Evolutionary conservation across 148 eudicot species (phyloP), one percentile per base, ranked within the genome.

Genomic region (Amaranthus hypochondriacus): DNA sequence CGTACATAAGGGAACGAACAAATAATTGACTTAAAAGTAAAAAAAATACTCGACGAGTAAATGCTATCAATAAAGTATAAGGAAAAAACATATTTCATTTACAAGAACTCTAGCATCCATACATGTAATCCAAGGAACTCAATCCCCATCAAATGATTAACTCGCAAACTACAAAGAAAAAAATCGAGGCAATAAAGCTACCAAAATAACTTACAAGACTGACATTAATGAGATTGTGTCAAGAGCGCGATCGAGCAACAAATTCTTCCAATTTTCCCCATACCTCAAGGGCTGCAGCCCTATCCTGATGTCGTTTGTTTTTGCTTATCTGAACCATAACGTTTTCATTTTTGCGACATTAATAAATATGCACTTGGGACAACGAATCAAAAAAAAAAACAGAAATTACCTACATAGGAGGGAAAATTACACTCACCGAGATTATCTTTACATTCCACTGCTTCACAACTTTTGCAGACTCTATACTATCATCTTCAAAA

Each of bases 371-470:
- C 53, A 59, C n/a, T 48, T 6, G 42, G 6, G 54, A 63, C 47
- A 39, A 8, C 3, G 4, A 55, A 28, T 54, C 2, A 52, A 8
- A 43, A 47, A 28, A 46, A 47, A 28, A 18, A 52, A 47, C 44
- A 57, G 5, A 42, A 60, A 18, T 15, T 14, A 5, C 48, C 6
- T 5, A 39, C 48, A 46, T 5, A 51, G 51, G 51, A 3, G 7
- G 52, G 13, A 66, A 59, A 6, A 55, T 48, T 53, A 46, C 28
- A 75, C 97, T 86, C 70, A 93, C 98, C 77, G 98, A 93, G 46
- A 93, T 93, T 49, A 93, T 93, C 83, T 93, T 93, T 70, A 93
- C 97, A 76, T 93, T 93, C 98, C 98, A 93, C 71, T 93, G 98
- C 83, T 90, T 93, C 75, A 85, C 98, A 76, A 57, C 85, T 73